Base-by-base conservation (phyloP, 805 yeast species). In the Kuraishia hungarica region DNA sequence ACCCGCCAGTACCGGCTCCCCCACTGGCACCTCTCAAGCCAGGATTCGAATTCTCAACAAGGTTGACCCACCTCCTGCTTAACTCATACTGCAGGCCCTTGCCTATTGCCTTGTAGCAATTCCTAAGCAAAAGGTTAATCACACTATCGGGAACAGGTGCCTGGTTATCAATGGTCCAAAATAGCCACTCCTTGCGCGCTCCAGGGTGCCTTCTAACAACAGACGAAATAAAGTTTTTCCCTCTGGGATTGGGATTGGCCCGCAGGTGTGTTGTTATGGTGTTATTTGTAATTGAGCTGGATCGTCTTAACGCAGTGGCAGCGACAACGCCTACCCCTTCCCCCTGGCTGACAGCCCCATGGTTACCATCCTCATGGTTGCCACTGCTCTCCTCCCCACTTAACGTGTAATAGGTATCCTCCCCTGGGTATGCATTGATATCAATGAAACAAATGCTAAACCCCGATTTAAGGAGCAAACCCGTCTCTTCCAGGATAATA, bases 401-500 rank as follows among this genome's bases (percentile, higher is more conserved):
- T 6, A 63, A 75, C 48, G 74, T 76, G 58, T 75, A 51, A 68
- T 53, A 2, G 76, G 43, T 35, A 22, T 47, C 49, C 2, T 53
- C 51, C 2, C 47, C 8, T 8, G 66, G 65, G 53, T 66, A 68
- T 10, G 71, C 70, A 52, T 67, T 68, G 21, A 70, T 58, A 54
- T 71, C 74, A 29, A 71, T 59, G 51, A 60, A 71, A 56, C 73
- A 71, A 6, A 71, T 61, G n/a, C 68, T 65, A 56, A 82, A 75
- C 1, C 84, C 83, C 0, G 79, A 72, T 63, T 83, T 84, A 23
- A 79, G 58, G 57, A 75, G 77, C 23, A 78, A 63, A 0, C 87
- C 87, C 2, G 78, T 72, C 59, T 83, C 88, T 58, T 81, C 86
- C 76, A 83, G 75, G 0, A 70, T 65, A 39, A 81, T 64, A 48